A percentile compares a stretch with the other conserved stretches of the same genome.
These are phyloP conservation scores for Blastomyces emzantsi DNA, from an alignment of 2,329 filamentous ascomycete species.

Conservation along the genomic window DNA sequence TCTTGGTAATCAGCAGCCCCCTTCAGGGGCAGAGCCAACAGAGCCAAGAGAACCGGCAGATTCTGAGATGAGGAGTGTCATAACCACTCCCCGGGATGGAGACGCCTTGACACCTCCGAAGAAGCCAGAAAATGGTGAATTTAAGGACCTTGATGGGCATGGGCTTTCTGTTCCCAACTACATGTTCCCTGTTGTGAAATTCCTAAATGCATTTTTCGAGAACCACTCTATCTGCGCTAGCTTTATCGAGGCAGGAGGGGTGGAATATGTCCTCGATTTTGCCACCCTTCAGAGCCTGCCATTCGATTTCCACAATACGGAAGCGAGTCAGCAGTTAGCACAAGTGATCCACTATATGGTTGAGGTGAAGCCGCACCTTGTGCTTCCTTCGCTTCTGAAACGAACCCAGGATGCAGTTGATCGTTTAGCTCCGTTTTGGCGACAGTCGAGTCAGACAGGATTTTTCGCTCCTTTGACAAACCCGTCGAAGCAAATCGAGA, in stretches of 20 bases:
- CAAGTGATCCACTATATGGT: conserved; percentile 68
- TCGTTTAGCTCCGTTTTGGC: conserved; percentile 56
- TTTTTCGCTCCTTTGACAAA: conserved; percentile 61
- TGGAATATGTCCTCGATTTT: conserved; percentile 76
- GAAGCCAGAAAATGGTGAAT: conserved; percentile 25
- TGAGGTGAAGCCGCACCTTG: conserved; percentile 69
- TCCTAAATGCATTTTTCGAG: conserved; percentile 66
- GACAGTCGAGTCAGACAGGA: conserved; percentile 43
- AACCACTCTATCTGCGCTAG: conserved; percentile 62
- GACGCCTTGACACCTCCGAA: conserved; percentile 20
- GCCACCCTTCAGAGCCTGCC: conserved; percentile 73
- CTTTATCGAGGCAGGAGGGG: conserved; percentile 70
- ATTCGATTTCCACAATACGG: conserved; percentile 58
- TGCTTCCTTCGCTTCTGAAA: conserved; percentile 70
- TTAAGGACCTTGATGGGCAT: conserved; percentile 43
- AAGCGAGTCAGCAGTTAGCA: conserved; percentile 60
- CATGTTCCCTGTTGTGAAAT: conserved; percentile 65
- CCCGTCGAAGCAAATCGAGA: conserved; percentile 17
- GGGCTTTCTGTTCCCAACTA: conserved; percentile 56
- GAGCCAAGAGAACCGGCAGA: conserved; percentile 19
- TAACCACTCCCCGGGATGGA: conserved; percentile 7
- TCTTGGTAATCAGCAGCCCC: conserved; percentile 19
- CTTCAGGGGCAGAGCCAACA: conserved; percentile 25
- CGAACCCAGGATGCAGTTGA: conserved; percentile 63
- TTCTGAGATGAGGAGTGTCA: conserved; percentile 10